These are phyloP conservation scores for Homolaphlyctis polyrhiza DNA, from an alignment of 371 early-diverging fungal genomes.

Conservation along the genomic window DNA sequence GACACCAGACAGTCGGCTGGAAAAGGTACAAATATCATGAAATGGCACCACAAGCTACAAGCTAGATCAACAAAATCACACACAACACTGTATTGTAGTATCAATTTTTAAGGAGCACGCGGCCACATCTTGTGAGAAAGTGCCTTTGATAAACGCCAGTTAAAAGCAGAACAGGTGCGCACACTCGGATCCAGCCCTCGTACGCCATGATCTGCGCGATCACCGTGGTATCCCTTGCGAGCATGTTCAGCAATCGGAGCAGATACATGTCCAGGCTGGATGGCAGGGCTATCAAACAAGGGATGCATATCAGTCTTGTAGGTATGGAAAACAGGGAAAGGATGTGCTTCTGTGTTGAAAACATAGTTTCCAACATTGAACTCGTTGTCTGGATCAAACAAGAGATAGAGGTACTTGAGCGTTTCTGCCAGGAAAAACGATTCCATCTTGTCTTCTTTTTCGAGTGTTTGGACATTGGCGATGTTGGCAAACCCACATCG, in stretches of 20 bases:
- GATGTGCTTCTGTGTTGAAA: slow-evolving; percentile 47
- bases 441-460: slow-evolving; percentile 17
- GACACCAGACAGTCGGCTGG: too few species aligned
- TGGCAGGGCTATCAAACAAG: background rate
- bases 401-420: slow-evolving; percentile 38
- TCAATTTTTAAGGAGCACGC: too few species aligned
- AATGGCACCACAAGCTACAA: too few species aligned
- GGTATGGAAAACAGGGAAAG: slow-evolving; percentile 7
- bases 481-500: slow-evolving; percentile 29
- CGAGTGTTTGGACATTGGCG: slow-evolving; percentile 7
- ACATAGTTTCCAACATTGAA: slow-evolving; percentile 37
- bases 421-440: slow-evolving; percentile 43
- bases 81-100: too few species aligned
- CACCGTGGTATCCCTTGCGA: background rate
- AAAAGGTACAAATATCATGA: too few species aligned
- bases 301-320: background rate
- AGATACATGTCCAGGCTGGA: background rate
- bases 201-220: background rate
- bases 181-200: background rate
- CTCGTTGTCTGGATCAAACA: slow-evolving; percentile 34
- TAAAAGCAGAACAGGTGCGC: too few species aligned
- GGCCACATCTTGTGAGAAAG: too few species aligned
- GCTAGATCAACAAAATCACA: too few species aligned
- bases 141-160: too few species aligned
- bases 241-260: background rate